Base-by-base conservation (phyloP, 768 basidiomycete genomes). In the Dentipellis fragilis region DNA sequence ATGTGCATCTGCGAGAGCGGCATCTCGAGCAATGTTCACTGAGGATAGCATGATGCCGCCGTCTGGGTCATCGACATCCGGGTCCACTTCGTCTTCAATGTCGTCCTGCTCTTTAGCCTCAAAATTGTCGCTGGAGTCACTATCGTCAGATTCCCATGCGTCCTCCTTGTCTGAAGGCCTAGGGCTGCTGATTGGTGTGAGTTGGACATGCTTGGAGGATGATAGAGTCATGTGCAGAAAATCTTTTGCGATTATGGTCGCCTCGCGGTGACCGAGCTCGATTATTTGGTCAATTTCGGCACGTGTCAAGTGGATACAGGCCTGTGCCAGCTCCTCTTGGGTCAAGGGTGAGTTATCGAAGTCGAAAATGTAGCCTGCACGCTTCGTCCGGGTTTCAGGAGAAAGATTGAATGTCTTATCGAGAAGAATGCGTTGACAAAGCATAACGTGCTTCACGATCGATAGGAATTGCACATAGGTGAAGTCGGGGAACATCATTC, bases 401-500 rank as follows among this genome's bases (percentile, higher is more conserved):
- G 59, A 61, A 3, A 55, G 54, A 5, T 58, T 58, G 57, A 65
- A 55, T 1, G 42, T 9, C 0, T 64, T 64, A 0, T 64, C 64
- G n/a, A 67, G 57, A 10, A 68, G 64, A 23, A 68, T 62, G 0
- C 54, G 55, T 48, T 68, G 67, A 1, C 65, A 54, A 1, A 66
- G 58, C 64, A 62, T 61, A 1, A 67, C 57, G 51, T 68, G 67
- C 49, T 65, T 59, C 11, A 65, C 57, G 3, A 68, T 58, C 42
- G 64, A 65, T 1, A 67, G 29, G 45, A 68, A 59, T 52, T 68
- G 66, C 0, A 59, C 57, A 36, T 63, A 68, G 1, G 65, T 63
- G 52, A 68, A 68, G 42, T 68, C 63, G 1, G 67, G 65, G 7
- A 68, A 54, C 42, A 68, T 54, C 50, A 61, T 58, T 2, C 62